phyloP scores from a whole-genome alignment of 345 rosid genomes.

The Garcia nutans region DNA sequence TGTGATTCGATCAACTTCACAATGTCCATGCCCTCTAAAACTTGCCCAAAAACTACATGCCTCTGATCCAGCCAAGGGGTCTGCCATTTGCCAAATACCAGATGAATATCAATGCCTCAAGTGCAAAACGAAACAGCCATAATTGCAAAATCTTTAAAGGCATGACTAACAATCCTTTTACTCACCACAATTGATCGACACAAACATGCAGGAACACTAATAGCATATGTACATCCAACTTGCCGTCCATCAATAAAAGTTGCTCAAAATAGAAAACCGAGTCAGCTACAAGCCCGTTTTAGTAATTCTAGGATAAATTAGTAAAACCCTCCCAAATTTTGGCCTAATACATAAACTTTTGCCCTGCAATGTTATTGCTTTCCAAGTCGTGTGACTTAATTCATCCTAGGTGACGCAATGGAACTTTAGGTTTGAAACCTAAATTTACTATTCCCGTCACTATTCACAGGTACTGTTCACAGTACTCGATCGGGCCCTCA shows the following conservation, averaged over 20 bases:
- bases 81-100: conserved; percentile 43
- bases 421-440: too few relatives aligned
- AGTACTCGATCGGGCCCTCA: too few relatives aligned
- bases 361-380: too few relatives aligned
- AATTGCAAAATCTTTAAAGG: background rate
- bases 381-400: too few relatives aligned
- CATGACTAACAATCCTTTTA: background rate
- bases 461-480: too few relatives aligned
- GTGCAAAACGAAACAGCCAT: background rate
- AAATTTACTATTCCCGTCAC: too few relatives aligned
- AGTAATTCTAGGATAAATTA: background rate
- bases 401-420: too few relatives aligned
- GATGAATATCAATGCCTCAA: conserved; percentile 8
- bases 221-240: background rate
- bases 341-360: too few relatives aligned
- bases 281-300: background rate
- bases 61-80: conserved; percentile 93
- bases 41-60: conserved; percentile 98
- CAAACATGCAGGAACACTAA: background rate
- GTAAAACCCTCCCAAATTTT: too few relatives aligned
- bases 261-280: background rate
- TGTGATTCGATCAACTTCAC: conserved; percentile 74
- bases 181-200: background rate
- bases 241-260: background rate
- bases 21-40: conserved; percentile 87